Evolutionary conservation across 75 land plant genomes (phyloP).

Genomic region (Sequoia sempervirens): DNA sequence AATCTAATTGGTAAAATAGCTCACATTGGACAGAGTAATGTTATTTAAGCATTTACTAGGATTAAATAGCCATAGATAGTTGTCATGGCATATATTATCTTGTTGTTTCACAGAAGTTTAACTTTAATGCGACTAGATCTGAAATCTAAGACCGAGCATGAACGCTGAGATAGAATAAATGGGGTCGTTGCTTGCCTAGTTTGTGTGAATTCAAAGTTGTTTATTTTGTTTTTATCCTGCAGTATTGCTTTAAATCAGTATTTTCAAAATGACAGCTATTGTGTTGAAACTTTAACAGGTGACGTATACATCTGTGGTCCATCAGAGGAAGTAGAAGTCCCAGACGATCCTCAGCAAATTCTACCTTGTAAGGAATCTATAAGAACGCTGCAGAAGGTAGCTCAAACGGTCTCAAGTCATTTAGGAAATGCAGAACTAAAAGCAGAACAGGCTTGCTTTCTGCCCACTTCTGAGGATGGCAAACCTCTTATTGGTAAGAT

Average conservation of each 20-base stretch:
- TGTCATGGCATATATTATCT: too few species aligned
- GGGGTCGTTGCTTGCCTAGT: background rate
- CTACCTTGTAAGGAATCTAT: constrained; percentile 52
- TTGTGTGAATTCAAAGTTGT: background rate
- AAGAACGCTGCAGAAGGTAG: constrained; percentile 47
- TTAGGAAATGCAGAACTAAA: constrained; percentile 52
- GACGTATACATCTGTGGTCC: constrained; percentile 93
- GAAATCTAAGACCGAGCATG: background rate
- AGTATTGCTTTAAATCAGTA: background rate
- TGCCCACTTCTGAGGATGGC: constrained; percentile 81
- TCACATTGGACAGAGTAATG: too few species aligned
- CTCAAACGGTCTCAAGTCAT: constrained; percentile 65
- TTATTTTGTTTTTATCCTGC: background rate
- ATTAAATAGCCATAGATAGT: too few species aligned
- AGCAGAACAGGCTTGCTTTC: constrained; percentile 81
- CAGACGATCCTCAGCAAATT: constrained; percentile 64
- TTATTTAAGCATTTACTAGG: too few species aligned
- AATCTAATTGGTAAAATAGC: too few species aligned
- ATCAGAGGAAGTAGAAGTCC: constrained; percentile 70
- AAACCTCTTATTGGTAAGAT: constrained; percentile 72
- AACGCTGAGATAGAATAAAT: background rate
- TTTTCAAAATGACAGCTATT: background rate
- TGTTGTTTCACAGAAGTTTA: background rate
- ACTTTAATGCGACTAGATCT: background rate
- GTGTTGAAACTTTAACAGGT: constrained; percentile 26